Base-by-base conservation (phyloP, 2,329 filamentous ascomycete species). In the Phaeosphaeriaceae sp. region DNA sequence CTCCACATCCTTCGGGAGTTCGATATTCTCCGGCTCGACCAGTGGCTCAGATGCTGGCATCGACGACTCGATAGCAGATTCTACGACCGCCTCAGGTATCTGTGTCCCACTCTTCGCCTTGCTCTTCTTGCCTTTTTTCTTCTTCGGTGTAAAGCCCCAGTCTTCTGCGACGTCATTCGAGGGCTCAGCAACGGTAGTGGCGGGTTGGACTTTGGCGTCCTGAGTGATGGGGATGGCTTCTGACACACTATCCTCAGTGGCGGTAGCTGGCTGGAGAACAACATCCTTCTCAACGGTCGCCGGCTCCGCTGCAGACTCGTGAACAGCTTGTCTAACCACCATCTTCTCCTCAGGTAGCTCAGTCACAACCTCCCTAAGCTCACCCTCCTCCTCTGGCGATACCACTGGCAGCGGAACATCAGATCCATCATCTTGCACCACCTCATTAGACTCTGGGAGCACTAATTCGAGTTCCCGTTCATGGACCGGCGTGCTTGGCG, bases 101-200 rank as follows among this genome's bases (percentile, higher is more conserved):
- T 52, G 42, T 5, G 45, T 17, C 23, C 49, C 55, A 20, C 49
- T 63, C 48, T 56, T 59, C 29, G 36, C 48, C 46, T 62, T 61
- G 42, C 29, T 42, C 47, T 63, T 67, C 42, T 63, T 64, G 37
- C 46, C 38, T 36, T 64, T 64, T 46, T 67, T 66, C 16, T 58
- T 60, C 41, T 55, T 58, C 1, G 53, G 26, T 8, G 54, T 33
- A 30, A 42, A 49, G 8, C 23, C 54, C 44, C 44, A 52, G 17
- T 56, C 51, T 28, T 56, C 55, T n/a, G 21, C 42, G 11, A 20
- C 23, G 2, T 7, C 7, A 26, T 26, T 11, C 11, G 6, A 26
- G 23, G 5, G 23, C 23, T 11, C 23, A 26, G 6, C 23, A 6
- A 8, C 23, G 11, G 23, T 7, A 7, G 6, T 11, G n/a, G n/a